Conservation (phyloP, 208 protist species). For the Trypanosoma boissoni region DNA sequence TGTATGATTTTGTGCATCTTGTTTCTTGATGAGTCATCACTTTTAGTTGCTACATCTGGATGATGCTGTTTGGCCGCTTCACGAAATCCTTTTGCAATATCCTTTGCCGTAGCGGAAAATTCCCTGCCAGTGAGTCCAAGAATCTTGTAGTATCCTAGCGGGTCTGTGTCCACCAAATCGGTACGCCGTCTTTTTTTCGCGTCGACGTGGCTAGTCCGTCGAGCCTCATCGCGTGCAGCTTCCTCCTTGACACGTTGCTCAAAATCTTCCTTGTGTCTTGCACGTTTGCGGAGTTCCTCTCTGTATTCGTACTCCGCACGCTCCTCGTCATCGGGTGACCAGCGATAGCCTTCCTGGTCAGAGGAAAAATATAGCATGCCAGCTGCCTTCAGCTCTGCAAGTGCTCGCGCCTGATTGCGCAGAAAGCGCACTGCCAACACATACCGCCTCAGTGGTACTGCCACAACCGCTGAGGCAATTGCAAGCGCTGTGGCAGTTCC, state of each 20-base stretch:
- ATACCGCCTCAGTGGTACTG: constrained; percentile 30
- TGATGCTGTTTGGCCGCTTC: constrained; percentile 64
- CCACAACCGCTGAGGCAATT: constrained; percentile 40
- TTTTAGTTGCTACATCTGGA: constrained; percentile 52
- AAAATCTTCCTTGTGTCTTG: constrained; percentile 61
- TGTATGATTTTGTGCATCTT: constrained; percentile 81
- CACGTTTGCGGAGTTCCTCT: constrained; percentile 77
- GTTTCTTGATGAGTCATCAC: constrained; percentile 40
- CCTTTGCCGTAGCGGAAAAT: constrained; percentile 65
- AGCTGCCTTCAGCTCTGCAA: constrained; percentile 68
- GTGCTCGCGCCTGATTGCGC: constrained; percentile 40
- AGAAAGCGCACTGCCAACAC: constrained; percentile 35
- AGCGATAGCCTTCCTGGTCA: constrained; percentile 80
- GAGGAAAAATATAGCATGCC: constrained; percentile 78
- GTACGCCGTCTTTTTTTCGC: constrained; percentile 67
- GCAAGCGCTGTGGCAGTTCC: constrained; percentile 60
- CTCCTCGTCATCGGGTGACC: constrained; percentile 82
- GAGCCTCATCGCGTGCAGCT: constrained; percentile 56
- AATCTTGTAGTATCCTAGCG: constrained; percentile 87
- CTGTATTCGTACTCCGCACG: constrained; percentile 86
- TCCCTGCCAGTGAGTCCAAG: constrained; percentile 78
- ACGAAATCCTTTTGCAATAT: constrained; percentile 82
- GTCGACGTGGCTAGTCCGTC: constrained; percentile 52
- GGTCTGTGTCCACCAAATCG: constrained; percentile 72
- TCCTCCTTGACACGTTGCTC: constrained; percentile 88